These are phyloP conservation scores for Striga hermonthica DNA, from an alignment of 305 asterid genomes.

Conservation along the genomic window DNA sequence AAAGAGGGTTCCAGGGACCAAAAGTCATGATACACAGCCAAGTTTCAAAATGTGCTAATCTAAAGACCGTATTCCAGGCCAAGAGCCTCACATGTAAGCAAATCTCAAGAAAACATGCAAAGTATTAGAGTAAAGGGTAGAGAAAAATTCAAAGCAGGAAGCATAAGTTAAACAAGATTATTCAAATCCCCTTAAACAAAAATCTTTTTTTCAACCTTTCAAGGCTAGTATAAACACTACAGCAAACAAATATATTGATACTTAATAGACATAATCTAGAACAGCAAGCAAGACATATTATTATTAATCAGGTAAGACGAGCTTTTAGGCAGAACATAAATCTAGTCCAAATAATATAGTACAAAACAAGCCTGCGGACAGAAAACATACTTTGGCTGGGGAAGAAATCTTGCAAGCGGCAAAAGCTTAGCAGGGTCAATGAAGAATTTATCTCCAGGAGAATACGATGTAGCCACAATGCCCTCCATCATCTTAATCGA, in stretches of 20 bases:
- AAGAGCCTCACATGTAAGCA: not conserved
- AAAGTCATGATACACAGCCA: no score
- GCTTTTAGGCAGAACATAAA: not conserved
- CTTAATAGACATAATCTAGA: no score
- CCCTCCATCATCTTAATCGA: slow-evolving; percentile 93
- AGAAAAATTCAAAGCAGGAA: not conserved
- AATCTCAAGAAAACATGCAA: not conserved
- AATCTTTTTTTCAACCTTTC: no score
- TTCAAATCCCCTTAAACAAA: no score
- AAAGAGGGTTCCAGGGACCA: no score
- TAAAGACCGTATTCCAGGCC: not conserved
- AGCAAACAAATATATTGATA: no score
- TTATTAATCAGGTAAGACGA: no score
- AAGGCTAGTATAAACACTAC: no score
- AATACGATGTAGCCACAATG: slow-evolving; percentile 76
- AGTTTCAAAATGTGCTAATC: no score
- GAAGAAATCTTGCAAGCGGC: slow-evolving; percentile 65
- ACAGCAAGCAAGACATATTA: no score
- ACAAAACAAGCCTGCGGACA: not conserved
- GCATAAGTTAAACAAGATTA: not conserved
- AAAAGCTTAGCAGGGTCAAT: slow-evolving; percentile 84
- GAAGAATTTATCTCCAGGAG: slow-evolving; percentile 79
- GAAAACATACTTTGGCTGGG: slow-evolving; percentile 63
- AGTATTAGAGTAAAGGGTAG: not conserved
- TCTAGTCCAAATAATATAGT: not conserved